Base-by-base conservation (phyloP, 371 early-diverging fungal species). In the Actinomortierella wolfii region DNA sequence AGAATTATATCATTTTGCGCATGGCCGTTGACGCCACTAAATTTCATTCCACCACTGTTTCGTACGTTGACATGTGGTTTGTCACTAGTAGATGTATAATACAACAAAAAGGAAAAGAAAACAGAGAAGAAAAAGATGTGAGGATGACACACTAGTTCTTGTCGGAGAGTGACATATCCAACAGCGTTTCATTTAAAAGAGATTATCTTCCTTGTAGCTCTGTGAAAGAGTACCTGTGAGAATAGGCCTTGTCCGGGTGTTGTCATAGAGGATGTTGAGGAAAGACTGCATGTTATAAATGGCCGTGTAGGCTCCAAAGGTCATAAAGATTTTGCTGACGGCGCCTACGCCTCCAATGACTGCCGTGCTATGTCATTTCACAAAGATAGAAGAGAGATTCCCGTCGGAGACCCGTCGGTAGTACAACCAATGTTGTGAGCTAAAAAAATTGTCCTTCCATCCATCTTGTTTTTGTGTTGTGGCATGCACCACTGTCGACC, bases 221-320 rank as follows among this genome's bases (percentile, higher is more conserved):
- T 20, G 20, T n/a, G 11, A 34, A 11, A 14, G 2, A 9, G 56
- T 83, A 86, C 87, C 85, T 66, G 92, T 91, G 14, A 92, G 81
- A 13, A 92, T 67, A 0, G 88, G 86, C 49, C 82, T 69, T 8
- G 67, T 69, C 54, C 91, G 87, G 43, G 79, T 59, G n/a, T 81
- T 75, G 23, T 87, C 83, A 47, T 85, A 67, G 0, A 91, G 60
- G 17, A 83, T 62, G 9, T 71, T 67, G 28, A 84, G 65, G 51
- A 92, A 88, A 44, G 79, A 70, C 61, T 91, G 82, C 45, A 87
- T 55, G 52, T 87, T 82, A 59, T 85, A 76, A 0, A 84, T 81
- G 3, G 75, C 74, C 1, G 85, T 83, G 25, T 74, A 78, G 46
- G 85, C 82, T 15, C 81, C 78, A 26, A 81, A 81, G 0, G 78